These are phyloP conservation scores for Podila epigama DNA, from an alignment of 192 early-diverging fungal species.

Conservation along the genomic window DNA sequence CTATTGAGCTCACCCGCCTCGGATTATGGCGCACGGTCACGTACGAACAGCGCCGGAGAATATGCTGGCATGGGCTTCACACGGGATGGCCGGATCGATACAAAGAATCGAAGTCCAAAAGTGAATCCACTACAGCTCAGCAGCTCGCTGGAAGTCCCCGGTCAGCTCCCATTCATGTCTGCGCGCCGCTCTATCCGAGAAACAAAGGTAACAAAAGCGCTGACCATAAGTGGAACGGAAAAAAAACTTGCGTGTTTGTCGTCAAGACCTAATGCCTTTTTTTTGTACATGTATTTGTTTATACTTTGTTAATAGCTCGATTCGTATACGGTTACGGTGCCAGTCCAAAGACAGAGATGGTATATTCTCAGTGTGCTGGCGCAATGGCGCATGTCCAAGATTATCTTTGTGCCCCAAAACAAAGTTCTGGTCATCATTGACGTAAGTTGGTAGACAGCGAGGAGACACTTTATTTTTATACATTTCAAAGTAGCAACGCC, in stretches of 20 bases:
- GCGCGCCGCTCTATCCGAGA: not conserved
- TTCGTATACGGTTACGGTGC: constrained; percentile 29
- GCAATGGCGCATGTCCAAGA: constrained; percentile 40
- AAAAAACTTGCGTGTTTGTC: too few relatives aligned
- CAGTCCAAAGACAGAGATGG: constrained; percentile 33
- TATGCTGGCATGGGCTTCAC: not conserved
- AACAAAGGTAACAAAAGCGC: not conserved
- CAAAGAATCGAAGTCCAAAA: not conserved
- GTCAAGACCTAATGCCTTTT: too few relatives aligned
- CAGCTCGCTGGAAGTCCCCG: not conserved
- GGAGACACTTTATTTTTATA: too few relatives aligned
- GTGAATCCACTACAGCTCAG: not conserved
- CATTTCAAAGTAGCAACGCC: too few relatives aligned
- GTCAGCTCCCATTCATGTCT: not conserved
- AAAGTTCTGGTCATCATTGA: constrained; percentile 36
- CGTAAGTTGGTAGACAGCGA: constrained; percentile 8
- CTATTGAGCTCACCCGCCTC: not conserved
- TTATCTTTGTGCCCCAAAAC: constrained; percentile 35
- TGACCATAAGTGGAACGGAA: too few relatives aligned
- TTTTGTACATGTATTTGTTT: too few relatives aligned
- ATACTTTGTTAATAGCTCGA: constrained; percentile 9
- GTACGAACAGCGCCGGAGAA: not conserved
- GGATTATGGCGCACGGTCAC: not conserved
- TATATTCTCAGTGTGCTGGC: constrained; percentile 34
- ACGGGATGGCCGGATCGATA: not conserved